Percentiles rank a stretch among this genome's conserved stretches.
Conservation (phyloP, 2,329 filamentous ascomycete species). For the Tolypocladium amazonense region DNA sequence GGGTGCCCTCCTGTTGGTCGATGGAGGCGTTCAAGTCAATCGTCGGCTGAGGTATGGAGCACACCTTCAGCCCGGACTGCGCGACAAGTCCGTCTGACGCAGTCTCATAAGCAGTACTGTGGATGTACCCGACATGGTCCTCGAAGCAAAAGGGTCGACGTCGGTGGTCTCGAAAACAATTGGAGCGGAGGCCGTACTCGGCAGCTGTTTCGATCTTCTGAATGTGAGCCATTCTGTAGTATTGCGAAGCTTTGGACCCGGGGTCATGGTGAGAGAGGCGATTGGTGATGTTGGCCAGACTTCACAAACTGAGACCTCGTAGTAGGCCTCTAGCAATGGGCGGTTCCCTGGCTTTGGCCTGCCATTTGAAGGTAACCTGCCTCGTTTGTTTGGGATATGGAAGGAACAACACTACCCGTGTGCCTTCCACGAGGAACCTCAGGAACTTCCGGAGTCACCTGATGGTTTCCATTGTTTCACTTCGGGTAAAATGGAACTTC, state of each 20-base stretch:
- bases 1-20: not conserved
- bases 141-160: constrained; percentile 15
- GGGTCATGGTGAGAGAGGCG: not conserved
- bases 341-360: not conserved
- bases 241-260: not conserved
- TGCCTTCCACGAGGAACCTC: not conserved
- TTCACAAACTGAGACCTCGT: not conserved
- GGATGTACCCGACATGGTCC: constrained; percentile 10
- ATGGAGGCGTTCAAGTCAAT: constrained; percentile 4
- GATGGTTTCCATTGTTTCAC: too few species aligned
- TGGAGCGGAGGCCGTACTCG: constrained; percentile 14
- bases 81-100: constrained; percentile 9
- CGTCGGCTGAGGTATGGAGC: constrained; percentile 7
- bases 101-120: constrained; percentile 3
- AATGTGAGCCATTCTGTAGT: not conserved
- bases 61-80: constrained; percentile 9
- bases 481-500: too few species aligned
- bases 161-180: constrained; percentile 16
- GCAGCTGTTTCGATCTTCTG: constrained; percentile 6
- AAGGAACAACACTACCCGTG: too few species aligned
- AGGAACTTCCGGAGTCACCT: too few species aligned
- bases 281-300: not conserved
- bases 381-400: too few species aligned
- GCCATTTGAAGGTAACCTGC: not conserved
- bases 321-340: not conserved